Base-by-base conservation (phyloP, 495 filamentous ascomycete genomes). In the Hypoxylon trugodes region DNA sequence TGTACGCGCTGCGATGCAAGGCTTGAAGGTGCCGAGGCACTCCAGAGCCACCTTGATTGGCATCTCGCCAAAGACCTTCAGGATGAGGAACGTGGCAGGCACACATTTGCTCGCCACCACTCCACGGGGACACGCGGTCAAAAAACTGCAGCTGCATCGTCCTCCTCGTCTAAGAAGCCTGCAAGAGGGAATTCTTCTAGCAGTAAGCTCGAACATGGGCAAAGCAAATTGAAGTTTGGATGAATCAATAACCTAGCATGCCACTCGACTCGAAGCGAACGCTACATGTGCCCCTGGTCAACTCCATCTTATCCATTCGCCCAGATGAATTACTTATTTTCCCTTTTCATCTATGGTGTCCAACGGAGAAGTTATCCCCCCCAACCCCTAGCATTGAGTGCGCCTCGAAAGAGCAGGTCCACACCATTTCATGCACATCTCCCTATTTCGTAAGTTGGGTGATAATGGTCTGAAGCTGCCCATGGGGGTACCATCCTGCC, bases 41-140 rank as follows among this genome's bases (percentile, higher is more conserved):
- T 87, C 68, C 82, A 86, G 48, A 92, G 90, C 77, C 95, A 98
- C 70, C 82, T 90, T 35, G 95, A 98, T 72, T 98, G 93, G 90
- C 95, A 98, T 78, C 91, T 97, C 74, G 95, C 95, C 35, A 92
- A 90, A 78, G 87, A 91, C 65, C 81, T 98, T 22, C 89, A 89
- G 63, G 82, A 85, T 5, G 81, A 92, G 60, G 76, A 80, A 75
- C 76, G 76, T 76, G 77, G 72, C 75, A 77, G 24, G 38, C 69
- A 68, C 45, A 65, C 73, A 79, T 77, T 80, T 67, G 78, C 69
- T 51, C 71, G 62, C 50, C 68, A 68, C 62, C 69, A 68, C 28
- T 71, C 59, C 61, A 68, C 61, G 45, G 61, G 65, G 66, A 53
- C 59, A 68, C 70, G 71, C 53, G 47, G 57, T 38, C 57, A 71